Evolutionary conservation across 2,329 filamentous ascomycete genomes (phyloP).

Genomic region (Fusarium piperis): DNA sequence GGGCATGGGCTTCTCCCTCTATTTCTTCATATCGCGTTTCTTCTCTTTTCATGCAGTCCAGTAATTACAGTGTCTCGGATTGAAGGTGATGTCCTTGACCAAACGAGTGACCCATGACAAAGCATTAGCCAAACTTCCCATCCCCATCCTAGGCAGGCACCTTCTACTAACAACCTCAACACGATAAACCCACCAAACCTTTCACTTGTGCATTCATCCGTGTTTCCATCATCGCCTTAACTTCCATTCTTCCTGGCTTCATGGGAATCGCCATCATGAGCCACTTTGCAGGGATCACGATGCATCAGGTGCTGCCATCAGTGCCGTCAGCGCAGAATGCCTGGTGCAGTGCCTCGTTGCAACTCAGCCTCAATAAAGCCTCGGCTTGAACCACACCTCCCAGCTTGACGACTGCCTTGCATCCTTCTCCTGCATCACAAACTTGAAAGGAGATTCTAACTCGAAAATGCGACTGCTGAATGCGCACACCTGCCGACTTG

Average conservation of each 20-base stretch:
- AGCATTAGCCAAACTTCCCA: neutral
- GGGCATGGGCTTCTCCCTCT: neutral
- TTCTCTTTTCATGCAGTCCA: neutral
- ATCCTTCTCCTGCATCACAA: neutral
- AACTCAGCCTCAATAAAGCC: neutral
- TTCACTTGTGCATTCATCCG: neutral
- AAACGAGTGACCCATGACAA: neutral
- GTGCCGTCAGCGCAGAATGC: slow-evolving; percentile 1
- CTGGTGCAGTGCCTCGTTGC: neutral
- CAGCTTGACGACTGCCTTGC: neutral
- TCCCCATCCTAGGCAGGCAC: neutral
- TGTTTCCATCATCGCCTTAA: neutral
- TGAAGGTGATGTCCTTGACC: neutral
- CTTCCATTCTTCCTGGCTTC: neutral
- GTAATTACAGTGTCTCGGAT: neutral
- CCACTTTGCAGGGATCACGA: neutral
- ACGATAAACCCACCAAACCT: neutral
- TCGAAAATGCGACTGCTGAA: slow-evolving; percentile 44
- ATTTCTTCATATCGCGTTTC: neutral
- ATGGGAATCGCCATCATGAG: neutral
- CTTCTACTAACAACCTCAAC: neutral
- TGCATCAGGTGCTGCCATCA: neutral
- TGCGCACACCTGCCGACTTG: slow-evolving; percentile 26
- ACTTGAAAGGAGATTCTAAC: neutral
- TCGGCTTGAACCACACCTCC: neutral